Conservation (phyloP, 2,329 filamentous ascomycete genomes). For the Claviceps quebecensis region DNA sequence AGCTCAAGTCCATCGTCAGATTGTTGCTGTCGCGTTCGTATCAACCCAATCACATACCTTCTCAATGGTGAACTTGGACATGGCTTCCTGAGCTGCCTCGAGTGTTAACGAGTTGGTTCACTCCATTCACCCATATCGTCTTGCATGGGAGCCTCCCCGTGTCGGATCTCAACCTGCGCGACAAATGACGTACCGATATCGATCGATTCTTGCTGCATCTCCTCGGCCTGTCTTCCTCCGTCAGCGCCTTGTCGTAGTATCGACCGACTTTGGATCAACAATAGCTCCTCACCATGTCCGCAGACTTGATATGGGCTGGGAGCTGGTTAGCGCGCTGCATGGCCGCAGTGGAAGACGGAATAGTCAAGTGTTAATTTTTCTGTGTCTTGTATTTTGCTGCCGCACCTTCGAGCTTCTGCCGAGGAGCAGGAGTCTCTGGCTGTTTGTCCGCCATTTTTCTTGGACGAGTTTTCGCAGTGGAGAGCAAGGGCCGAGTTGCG, state of each 20-base stretch:
- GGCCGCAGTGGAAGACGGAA: not conserved
- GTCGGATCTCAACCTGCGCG: too few relatives aligned
- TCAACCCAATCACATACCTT: slow-evolving; percentile 28
- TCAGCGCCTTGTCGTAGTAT: slow-evolving; percentile 13
- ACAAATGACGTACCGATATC: slow-evolving; percentile 63
- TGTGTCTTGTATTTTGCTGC: not conserved
- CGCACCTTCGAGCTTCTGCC: slow-evolving; percentile 66
- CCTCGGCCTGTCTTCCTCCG: slow-evolving; percentile 55
- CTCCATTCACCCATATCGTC: not conserved
- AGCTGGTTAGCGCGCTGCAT: slow-evolving; percentile 5
- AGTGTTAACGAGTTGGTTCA: not conserved
- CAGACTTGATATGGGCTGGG: slow-evolving; percentile 90
- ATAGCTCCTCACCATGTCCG: slow-evolving; percentile 69
- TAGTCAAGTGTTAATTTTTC: not conserved
- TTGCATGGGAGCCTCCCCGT: too few relatives aligned
- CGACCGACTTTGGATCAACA: not conserved
- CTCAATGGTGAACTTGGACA: slow-evolving; percentile 48
- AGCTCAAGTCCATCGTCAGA: slow-evolving; percentile 5
- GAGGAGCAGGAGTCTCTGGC: slow-evolving; percentile 33
- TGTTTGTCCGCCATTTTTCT: slow-evolving; percentile 25
- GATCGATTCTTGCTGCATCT: slow-evolving; percentile 92
- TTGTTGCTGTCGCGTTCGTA: too few relatives aligned
- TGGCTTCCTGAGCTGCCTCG: slow-evolving; percentile 43
- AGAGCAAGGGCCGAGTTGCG: not conserved
- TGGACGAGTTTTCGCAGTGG: not conserved